Conservation (phyloP, 2,329 filamentous ascomycete species). For the Paecilomyces niveus region DNA sequence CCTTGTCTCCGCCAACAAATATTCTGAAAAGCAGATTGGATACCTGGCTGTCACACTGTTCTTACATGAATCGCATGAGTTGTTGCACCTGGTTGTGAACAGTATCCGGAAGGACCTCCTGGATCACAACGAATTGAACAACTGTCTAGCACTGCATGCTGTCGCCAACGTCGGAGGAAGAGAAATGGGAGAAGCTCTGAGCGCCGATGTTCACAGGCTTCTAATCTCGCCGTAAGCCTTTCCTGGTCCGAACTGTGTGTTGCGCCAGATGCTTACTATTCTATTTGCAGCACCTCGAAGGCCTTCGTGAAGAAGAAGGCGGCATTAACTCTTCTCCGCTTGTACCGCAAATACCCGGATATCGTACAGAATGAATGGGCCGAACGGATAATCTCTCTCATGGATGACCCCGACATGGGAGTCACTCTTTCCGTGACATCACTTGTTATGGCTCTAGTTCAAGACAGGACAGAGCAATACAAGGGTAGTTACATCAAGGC, state of each 20-base stretch:
- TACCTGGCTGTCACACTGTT: conserved; percentile 97
- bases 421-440: conserved; percentile 94
- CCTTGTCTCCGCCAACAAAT: conserved; percentile 91
- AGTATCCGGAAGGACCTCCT: conserved; percentile 94
- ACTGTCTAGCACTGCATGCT: conserved; percentile 91
- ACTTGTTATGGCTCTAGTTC: conserved; percentile 85
- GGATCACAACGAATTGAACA: conserved; percentile 95
- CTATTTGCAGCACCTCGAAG: conserved; percentile 63
- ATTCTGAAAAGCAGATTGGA: conserved; percentile 98
- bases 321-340: conserved; percentile 79
- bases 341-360: conserved; percentile 89
- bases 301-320: conserved; percentile 99
- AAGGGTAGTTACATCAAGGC: conserved; percentile 92
- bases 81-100: conserved; percentile 93
- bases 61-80: conserved; percentile 92
- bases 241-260: conserved; percentile 21
- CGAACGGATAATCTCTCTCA: conserved; percentile 94
- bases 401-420: conserved; percentile 93
- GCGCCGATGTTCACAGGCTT: conserved; percentile 83
- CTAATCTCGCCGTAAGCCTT: conserved; percentile 79
- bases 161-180: conserved; percentile 95
- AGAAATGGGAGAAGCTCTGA: conserved; percentile 94
- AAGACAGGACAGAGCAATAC: conserved; percentile 92
- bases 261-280: neutral
- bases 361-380: conserved; percentile 97